Base-by-base conservation (phyloP, 352 stramenopile species). In the Phytophthora fragariae region DNA sequence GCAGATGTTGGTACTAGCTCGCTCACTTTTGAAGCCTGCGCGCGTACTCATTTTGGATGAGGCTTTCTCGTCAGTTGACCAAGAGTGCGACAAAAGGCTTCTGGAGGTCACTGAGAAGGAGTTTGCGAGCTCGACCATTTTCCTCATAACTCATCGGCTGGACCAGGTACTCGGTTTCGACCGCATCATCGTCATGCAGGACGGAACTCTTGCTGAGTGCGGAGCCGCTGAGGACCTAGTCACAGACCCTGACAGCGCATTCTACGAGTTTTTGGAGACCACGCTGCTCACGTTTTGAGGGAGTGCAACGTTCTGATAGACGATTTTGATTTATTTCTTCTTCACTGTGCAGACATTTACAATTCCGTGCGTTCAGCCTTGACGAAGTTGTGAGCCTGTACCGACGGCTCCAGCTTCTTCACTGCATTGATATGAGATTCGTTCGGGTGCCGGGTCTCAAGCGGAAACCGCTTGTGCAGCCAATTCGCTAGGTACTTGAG, bases 111-210 rank as follows among this genome's bases (percentile, higher is more conserved):
- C 86, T 53, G 82, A 96, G 31, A 82, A 91, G 39, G 91, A 98
- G 46, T 99, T 99, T 77, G 57, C 62, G 3, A 81, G 88, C 29
- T 92, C 90, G 14, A 99, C 97, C 15, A 87, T 98, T 19, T 84
- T 99, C 9, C 98, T 97, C 1, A 98, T 99, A 66, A 97, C 97
- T 1, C 97, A 99, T 77, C 81, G 97, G 17, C 78, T 99, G 4
- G 93, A 98, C 66, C 98, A 97, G 14, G 97, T 99, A 54, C 85
- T 98, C 62, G 92, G 98, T 37, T 96, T 91, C 72, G 93, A 99
- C 65, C 81, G 83, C 17, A 89, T 99, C 47, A 73, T 85, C 44
- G 80, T 88, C 21, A 84, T 88, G 75, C 52, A 78, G 57, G 37
- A 73, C n/a, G 79, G 79, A 7, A 60, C 97, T 7, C 84, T 98